Conservation (phyloP, 176 grass and related monocot species). For the Microstegium vimineum region DNA sequence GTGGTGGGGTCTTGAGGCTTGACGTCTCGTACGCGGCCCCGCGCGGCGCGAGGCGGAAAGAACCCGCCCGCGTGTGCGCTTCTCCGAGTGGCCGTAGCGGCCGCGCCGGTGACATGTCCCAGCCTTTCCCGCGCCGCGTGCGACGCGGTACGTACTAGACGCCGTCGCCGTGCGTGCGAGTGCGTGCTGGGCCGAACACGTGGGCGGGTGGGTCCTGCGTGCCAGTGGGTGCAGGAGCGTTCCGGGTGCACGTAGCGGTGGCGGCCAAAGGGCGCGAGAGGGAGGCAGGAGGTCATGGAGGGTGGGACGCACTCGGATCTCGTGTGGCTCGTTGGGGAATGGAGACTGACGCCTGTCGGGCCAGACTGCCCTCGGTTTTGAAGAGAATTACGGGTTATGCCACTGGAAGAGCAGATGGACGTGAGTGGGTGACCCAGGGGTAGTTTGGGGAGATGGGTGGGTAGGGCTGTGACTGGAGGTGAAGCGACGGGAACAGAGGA, state of each 20-base stretch:
- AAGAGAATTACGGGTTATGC: background rate
- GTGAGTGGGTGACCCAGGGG: fast-evolving
- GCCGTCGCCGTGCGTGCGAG: background rate
- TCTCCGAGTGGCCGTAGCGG: background rate
- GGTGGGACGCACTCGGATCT: conserved; percentile 2
- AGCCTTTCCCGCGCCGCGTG: background rate
- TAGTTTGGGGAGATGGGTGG: background rate
- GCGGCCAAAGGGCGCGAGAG: background rate
- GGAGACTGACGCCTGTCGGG: background rate
- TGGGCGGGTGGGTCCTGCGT: background rate
- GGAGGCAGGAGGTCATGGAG: background rate
- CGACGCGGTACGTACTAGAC: conserved; percentile 4
- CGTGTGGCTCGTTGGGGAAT: background rate
- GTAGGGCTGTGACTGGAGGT: background rate
- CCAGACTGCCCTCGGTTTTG: fast-evolving
- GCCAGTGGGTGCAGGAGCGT: background rate
- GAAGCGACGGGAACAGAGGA: background rate
- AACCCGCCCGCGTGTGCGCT: background rate
- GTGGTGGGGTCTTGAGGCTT: too few species aligned
- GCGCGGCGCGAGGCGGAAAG: background rate
- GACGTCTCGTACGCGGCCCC: background rate
- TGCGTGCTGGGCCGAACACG: background rate
- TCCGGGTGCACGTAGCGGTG: conserved; percentile 7
- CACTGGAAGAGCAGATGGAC: background rate
- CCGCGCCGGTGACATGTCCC: background rate